Evolutionary conservation across 352 stramenopile species (phyloP), one percentile per base, ranked within the genome.

Genomic region (Globisporangium polare): DNA sequence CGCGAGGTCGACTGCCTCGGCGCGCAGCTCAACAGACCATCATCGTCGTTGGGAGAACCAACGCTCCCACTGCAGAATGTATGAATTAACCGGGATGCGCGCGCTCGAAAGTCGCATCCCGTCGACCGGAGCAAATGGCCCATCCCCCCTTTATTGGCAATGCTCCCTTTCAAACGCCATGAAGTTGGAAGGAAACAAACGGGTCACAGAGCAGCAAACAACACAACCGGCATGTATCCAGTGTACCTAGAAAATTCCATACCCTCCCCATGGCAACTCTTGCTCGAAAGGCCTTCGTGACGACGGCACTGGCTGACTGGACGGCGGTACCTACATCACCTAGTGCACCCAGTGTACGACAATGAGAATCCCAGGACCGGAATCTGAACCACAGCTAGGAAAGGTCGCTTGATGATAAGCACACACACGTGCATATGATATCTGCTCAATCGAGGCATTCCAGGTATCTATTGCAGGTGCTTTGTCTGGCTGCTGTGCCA

Each of bases 21-120:
- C 8, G 3, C 13, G 8, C 0, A 7, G 15, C n/a, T 24, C 41
- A 18, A 55, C 17, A 39, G 35, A 59, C 53, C 53, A 49, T 49
- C 53, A 58, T 29, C 45, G 24, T 50, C 31, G 49, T 33, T 22
- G 37, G 5, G 9, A 49, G 41, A 46, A 46, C 41, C 15, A 20
- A 46, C 41, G 41, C 41, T 49, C 20, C 35, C 26, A 59, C 22
- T 50, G 13, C 53, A 60, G 53, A 60, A 60, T 60, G 53, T 37
- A 60, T 60, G 53, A 60, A 51, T 41, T 60, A 51, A 60, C 53
- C 26, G n/a, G 50, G 50, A 56, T 56, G 50, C 29, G 29, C 29
- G 20, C 47, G 10, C 29, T 9, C 18, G 37, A 43, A 18, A 56
- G 50, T 27, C 6, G 50, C n/a, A 29, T 58, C 22, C 45, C 13